Evolutionary conservation across 805 yeast genomes (phyloP), one percentile per base, ranked within the genome.

Genomic region (Saccharomycopsis microspora): DNA sequence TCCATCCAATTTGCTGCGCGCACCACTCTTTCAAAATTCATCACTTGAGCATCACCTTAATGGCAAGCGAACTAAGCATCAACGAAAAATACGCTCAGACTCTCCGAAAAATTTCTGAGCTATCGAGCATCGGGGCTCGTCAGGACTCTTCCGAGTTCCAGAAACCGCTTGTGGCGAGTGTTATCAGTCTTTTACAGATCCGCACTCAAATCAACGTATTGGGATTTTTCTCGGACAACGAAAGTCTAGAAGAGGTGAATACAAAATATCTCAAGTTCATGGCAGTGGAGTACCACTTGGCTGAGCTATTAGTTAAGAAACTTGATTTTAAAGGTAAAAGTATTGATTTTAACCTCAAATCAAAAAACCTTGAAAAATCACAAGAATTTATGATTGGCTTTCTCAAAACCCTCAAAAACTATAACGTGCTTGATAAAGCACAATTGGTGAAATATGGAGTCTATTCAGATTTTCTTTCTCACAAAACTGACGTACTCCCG

Each of bases 141-240:
- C 47, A 44, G 40, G 42, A 44, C 30, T 44, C 47, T 4, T 8
- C 19, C 30, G 46, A 32, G 29, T 47, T 32, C 19, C 50, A 47
- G 34, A 27, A 38, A 4, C 11, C 32, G 33, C 39, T 47, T 11
- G 33, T 47, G 8, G 31, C 32, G 9, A 6, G 30, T 28, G 7
- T 47, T 1, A 32, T 5, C 34, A 6, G 10, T 9, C 34, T 43
- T 4, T 38, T 47, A 4, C 27, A 28, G 28, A 38, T 47, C 31
- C 33, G 41, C 8, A 27, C 38, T 7, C 59, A 67, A 8, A 67
- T 81, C 1, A 64, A 68, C 8, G 63, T 65, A n/a, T 62, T 79
- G 11, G 69, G 78, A 3, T 60, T 87, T 29, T 87, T 85, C 64
- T 82, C 90, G 56, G 63, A 65, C 8, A 86, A 86, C 60, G 96